Evolutionary conservation across 495 filamentous ascomycete species (phyloP), one percentile per base, ranked within the genome.

Genomic region (Venustampulla echinocandica): DNA sequence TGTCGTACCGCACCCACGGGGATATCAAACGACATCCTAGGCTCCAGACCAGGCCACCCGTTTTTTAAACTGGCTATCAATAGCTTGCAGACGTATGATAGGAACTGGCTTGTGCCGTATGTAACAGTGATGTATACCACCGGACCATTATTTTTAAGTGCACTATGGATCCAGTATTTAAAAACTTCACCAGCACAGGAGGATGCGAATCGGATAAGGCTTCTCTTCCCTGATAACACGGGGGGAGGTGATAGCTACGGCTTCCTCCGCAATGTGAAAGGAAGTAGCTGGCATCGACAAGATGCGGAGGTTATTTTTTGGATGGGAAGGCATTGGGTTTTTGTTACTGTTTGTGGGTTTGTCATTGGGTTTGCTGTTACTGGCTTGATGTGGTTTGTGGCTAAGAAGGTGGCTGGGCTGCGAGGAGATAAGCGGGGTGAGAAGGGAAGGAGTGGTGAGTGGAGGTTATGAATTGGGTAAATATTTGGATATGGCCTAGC

Each of bases 1-100:
- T 81, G 86, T 53, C 80, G 79, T 47, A 87, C 84, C 10, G 70
- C 71, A 1, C 85, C 87, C 7, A 90, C 85, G 10, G 88, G 87
- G 36, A 85, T 94, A 54, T 87, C 82, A 39, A 94, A 94, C 64
- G 87, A 94, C 59, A 82, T 80, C 22, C 86, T 93, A 73, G 87
- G 83, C 27, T 66, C 83, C 14, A 69, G 81, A 3, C 84, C 84
- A 1, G 69, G 81, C 36, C 88, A 94, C 54, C 84, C 83, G 0
- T 93, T 88, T 67, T 92, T 87, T 71, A 66, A 77, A 7, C 73
- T 69, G 27, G 73, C 82, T 22, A 86, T 87, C 41, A 76, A 84
- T 54, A 67, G 70, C 15, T 67, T 93, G 24, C 71, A 82, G 44
- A 61, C 66, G 4, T 93, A 87, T 61, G 74, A 87, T 59, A 76